Evolutionary conservation across 2,329 filamentous ascomycete genomes (phyloP), one percentile per base, ranked within the genome.

Genomic region (Knufia petricola): DNA sequence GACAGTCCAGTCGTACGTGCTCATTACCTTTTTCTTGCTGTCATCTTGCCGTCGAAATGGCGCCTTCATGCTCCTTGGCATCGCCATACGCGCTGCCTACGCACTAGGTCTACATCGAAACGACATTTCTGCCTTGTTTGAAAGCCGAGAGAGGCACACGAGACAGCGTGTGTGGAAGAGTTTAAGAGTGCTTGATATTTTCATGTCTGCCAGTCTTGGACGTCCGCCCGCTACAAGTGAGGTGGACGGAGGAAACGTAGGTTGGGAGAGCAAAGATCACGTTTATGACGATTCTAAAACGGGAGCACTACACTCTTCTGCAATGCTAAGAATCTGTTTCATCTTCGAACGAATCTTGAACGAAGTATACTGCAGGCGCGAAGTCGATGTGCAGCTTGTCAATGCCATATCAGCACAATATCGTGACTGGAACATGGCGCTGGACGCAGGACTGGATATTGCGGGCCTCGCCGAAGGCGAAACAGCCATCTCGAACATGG

Each of bases 151-250:
- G 38, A 63, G 65, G 44, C 55, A 62, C 23, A 64, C 68, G 3
- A 61, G 73, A 48, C 71, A 75, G 52, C 66, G 71, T 2, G 70
- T 75, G 17, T 76, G 73, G 73, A 75, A 72, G 56, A 75, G 71
- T 53, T 60, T 76, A 3, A 67, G 73, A 1, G 69, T 75, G 46
- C 66, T 75, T 43, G 73, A 76, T 50, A 61, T 75, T 46, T 72
- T 74, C 31, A 69, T 76, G 51, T 75, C 72, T 53, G 72, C 69
- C 20, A 66, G 70, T 1, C 58, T 76, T 7, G 73, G 73, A 4
- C 66, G 73, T n/a, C 73, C 73, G 9, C 72, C 73, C 4, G 72
- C 72, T 2, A 75, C 71, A 1, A 74, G 72, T 0, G 73, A 76
- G 49, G 69, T 73, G 12, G 73, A 75, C 44, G 56, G 56, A 28